These are phyloP conservation scores for Marasmius sp. DNA, from an alignment of 1,284 basidiomycete genomes.

Conservation along the genomic window DNA sequence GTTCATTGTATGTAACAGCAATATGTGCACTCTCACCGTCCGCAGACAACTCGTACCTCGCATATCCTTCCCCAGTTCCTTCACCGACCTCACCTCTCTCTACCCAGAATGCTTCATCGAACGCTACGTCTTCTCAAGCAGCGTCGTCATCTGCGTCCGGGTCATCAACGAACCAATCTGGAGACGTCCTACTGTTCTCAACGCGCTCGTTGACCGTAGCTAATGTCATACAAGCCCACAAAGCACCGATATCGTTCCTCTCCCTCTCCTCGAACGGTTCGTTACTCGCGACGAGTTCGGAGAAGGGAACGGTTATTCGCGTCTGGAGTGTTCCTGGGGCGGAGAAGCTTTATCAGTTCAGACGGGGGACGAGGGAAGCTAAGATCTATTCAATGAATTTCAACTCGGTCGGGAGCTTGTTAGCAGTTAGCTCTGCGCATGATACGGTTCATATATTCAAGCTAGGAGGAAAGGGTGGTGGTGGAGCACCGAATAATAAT, in stretches of 20 bases:
- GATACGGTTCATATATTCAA: conserved; percentile 99
- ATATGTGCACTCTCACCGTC: conserved; percentile 94
- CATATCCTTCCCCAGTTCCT: conserved; percentile 93
- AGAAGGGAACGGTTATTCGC: conserved; percentile 91
- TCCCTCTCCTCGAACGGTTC: conserved; percentile 88
- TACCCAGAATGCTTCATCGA: conserved; percentile 36
- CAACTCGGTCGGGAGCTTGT: conserved; percentile 79
- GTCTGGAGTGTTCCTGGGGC: conserved; percentile 92
- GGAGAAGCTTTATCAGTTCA: conserved; percentile 94
- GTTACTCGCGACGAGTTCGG: conserved; percentile 90
- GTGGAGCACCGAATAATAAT: not conserved
- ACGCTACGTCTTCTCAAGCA: conserved; percentile 34
- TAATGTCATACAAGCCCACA: conserved; percentile 98
- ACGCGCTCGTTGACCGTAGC: conserved; percentile 88
- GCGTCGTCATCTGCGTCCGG: conserved; percentile 35
- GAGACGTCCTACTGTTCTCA: conserved; percentile 93
- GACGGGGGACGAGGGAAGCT: conserved; percentile 85
- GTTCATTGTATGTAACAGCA: conserved; percentile 46
- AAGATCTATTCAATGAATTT: conserved; percentile 92
- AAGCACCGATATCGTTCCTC: conserved; percentile 87
- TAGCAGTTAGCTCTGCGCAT: conserved; percentile 90
- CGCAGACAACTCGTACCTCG: conserved; percentile 95
- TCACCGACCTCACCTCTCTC: conserved; percentile 68
- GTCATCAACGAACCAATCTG: conserved; percentile 52
- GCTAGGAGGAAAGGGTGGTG: conserved; percentile 45